Percentiles rank a stretch among this genome's conserved stretches.
Evolutionary conservation across 2,329 filamentous ascomycete genomes (phyloP).

Genomic region (Penicillium sp.): DNA sequence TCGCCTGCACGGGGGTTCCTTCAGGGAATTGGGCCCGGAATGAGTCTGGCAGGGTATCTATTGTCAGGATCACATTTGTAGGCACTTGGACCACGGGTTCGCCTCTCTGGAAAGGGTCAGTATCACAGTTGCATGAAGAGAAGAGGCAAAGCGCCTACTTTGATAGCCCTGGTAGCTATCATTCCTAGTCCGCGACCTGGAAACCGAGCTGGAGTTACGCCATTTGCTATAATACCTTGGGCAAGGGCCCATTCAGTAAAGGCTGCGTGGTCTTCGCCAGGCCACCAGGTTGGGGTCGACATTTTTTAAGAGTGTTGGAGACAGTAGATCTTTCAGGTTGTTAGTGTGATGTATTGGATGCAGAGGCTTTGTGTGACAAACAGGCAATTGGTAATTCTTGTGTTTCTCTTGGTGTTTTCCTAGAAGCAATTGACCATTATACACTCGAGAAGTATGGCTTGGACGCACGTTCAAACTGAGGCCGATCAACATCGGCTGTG

Average conservation of each 20-base stretch:
- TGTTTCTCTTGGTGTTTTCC: neutral
- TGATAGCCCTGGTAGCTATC: slow-evolving; percentile 64
- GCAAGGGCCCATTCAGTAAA: slow-evolving; percentile 67
- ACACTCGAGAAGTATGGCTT: neutral
- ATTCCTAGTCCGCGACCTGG: slow-evolving; percentile 75
- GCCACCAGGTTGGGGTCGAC: slow-evolving; percentile 28
- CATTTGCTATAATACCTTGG: slow-evolving; percentile 65
- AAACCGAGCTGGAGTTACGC: slow-evolving; percentile 65
- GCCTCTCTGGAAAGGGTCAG: slow-evolving; percentile 46
- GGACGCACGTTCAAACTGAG: neutral
- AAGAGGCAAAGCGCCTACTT: slow-evolving; percentile 48
- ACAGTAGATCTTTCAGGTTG: neutral
- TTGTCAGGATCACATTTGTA: slow-evolving; percentile 60
- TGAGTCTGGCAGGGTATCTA: slow-evolving; percentile 56
- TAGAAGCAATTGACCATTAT: neutral
- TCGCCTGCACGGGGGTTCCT: slow-evolving; percentile 64
- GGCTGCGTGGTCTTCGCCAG: slow-evolving; percentile 43
- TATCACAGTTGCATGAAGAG: neutral
- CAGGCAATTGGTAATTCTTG: neutral
- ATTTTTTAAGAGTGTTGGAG: slow-evolving; percentile 13
- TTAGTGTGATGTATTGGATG: slow-evolving; percentile 2
- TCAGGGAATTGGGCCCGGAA: slow-evolving; percentile 55
- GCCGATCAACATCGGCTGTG: neutral
- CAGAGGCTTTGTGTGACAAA: slow-evolving; percentile 1
- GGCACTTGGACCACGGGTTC: slow-evolving; percentile 66